Evolutionary conservation across 371 early-diverging fungal genomes (phyloP), one percentile per base, ranked within the genome.

Genomic region (Mortierella polycephala): DNA sequence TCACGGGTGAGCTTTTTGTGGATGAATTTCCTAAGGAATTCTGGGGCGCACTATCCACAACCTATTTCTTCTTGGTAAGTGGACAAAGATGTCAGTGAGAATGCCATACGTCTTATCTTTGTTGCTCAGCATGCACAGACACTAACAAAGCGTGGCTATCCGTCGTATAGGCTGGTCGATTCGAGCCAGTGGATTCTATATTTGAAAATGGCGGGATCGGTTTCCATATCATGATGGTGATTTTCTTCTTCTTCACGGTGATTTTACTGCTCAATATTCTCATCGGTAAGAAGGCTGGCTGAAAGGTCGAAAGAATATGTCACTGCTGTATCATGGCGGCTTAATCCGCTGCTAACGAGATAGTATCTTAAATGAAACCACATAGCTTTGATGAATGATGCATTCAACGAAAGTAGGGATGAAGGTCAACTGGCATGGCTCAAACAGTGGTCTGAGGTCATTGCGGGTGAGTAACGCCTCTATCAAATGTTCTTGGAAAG

Each of bases 371-470:
- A 1, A 9, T 51, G 51, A n/a, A 51, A 6, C 5, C 0, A 13
- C 2, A 69, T 53, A 73, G 80, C 80, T 7, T 50, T 80, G 57
- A 80, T 80, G 80, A 80, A 80, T 57, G 80, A 80, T 21, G 80
- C 70, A 0, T 80, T 55, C 56, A 70, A 66, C 37, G 71, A 80
- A 54, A 70, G 74, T 47, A 73, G 60, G 57, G 49, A 67, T 20
- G 53, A 69, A 60, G 80, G 80, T 14, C 57, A 80, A 21, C 51
- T 69, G 8, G 80, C 80, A 1, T 74, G 74, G 74, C 55, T 73
- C 9, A 80, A 80, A 46, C 80, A 70, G 44, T 69, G 66, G 74
- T 80, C 74, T 6, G 74, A 74, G 40, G 74, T 80, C n/a, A 74
- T 80, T 47, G 52, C 67, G 10, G 74, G 74, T 73, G 67, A 63